These are phyloP conservation scores for Citrus reticulata DNA, from an alignment of 345 rosid genomes.

Conservation along the genomic window DNA sequence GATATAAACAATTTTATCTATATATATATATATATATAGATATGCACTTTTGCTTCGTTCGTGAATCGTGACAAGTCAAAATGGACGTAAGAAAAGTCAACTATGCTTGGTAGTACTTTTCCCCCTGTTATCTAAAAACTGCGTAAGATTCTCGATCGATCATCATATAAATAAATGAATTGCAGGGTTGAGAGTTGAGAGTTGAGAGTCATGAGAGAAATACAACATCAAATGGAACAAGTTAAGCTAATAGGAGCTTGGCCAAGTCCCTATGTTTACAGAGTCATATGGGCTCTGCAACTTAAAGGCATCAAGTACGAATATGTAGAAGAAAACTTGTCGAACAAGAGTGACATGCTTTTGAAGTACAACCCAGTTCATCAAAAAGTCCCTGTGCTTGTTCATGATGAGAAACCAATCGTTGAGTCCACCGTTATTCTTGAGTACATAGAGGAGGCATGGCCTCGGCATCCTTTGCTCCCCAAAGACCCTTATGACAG, in stretches of 20 bases:
- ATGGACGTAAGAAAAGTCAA: not conserved
- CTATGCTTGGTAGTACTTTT: not conserved
- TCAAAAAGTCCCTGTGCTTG: constrained; percentile 10
- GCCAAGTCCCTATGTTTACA: constrained; percentile 22
- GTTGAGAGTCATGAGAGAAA: too few relatives aligned
- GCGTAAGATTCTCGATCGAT: not conserved
- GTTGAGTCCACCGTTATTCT: not conserved
- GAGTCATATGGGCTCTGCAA: constrained; percentile 19
- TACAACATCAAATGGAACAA: constrained; percentile 6
- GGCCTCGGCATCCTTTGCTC: constrained; percentile 7
- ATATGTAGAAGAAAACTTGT: constrained; percentile 10
- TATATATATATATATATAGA: too few relatives aligned
- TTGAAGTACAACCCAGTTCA: constrained; percentile 18
- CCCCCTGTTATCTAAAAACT: not conserved
- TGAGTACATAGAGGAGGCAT: constrained; percentile 7
- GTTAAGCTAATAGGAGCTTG: constrained; percentile 20
- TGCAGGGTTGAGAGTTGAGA: not conserved
- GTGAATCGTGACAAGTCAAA: not conserved
- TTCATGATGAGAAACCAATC: not conserved
- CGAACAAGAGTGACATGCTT: constrained; percentile 16
- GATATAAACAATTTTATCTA: too few relatives aligned
- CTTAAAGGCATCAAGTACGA: constrained; percentile 19
- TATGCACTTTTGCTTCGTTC: too few relatives aligned
- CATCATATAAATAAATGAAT: not conserved
- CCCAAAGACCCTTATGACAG: not conserved